Evolutionary conservation across 441 rosid species (phyloP).

Genomic region (Corymbia citriodora): DNA sequence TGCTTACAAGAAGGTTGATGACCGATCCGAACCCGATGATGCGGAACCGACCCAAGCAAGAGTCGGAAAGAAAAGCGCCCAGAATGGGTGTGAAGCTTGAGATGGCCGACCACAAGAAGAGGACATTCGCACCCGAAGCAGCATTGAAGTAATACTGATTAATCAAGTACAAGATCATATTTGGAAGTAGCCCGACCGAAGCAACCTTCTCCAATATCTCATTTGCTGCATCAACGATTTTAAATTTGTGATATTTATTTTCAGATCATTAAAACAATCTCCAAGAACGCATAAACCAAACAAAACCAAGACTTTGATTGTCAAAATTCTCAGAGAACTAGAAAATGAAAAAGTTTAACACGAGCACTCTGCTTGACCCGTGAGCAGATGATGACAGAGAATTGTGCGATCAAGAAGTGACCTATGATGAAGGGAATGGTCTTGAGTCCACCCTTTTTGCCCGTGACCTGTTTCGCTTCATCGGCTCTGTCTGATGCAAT

Average conservation of each 20-base stretch:
- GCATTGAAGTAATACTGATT: constrained; percentile 21
- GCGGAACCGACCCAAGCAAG: constrained; percentile 38
- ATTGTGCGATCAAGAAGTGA: neutral
- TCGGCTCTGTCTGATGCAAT: neutral
- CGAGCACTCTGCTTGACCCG: neutral
- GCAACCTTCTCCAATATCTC: constrained; percentile 49
- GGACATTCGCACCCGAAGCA: constrained; percentile 21
- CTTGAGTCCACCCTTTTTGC: constrained; percentile 38
- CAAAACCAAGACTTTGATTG: neutral
- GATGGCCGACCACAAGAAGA: constrained; percentile 38
- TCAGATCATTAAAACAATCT: neutral
- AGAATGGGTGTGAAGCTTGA: constrained; percentile 27
- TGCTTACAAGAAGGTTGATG: constrained; percentile 27
- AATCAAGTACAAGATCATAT: constrained; percentile 35
- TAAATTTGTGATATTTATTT: neutral
- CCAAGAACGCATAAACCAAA: neutral
- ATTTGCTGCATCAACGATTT: constrained; percentile 27
- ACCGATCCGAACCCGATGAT: constrained; percentile 28
- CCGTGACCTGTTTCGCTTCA: neutral
- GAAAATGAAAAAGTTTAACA: neutral
- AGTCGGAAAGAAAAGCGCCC: constrained; percentile 47
- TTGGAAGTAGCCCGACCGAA: constrained; percentile 30
- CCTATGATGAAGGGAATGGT: constrained; percentile 54
- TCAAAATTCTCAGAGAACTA: neutral
- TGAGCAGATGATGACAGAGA: neutral